phyloP scores from a whole-genome alignment of 768 basidiomycete species.

The Tricholoma flavovirens region DNA sequence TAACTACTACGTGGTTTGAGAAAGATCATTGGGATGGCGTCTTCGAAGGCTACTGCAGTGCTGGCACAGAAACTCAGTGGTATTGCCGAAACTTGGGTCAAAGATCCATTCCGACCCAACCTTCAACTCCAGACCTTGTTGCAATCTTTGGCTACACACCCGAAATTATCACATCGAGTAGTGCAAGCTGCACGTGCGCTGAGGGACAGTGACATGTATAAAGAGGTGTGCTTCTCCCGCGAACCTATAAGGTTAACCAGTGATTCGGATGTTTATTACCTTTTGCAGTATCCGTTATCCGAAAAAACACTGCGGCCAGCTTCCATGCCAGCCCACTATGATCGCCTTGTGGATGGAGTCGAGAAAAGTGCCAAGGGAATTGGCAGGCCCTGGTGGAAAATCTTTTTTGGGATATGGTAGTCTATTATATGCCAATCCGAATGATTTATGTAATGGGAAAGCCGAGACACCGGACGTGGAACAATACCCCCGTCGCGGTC shows the following conservation, averaged over 20 bases:
- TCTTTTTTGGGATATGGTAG: constrained; percentile 75
- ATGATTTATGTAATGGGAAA: constrained; percentile 1
- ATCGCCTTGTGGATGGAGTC: constrained; percentile 65
- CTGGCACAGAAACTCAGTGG: constrained; percentile 44
- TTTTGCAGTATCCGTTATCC: constrained; percentile 58
- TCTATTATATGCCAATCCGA: background rate
- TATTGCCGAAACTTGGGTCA: constrained; percentile 60
- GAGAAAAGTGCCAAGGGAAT: constrained; percentile 76
- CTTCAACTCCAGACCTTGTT: constrained; percentile 67
- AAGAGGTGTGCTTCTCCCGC: constrained; percentile 48
- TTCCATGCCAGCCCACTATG: constrained; percentile 69
- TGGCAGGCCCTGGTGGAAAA: constrained; percentile 77
- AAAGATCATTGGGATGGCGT: constrained; percentile 9
- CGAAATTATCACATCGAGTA: constrained; percentile 54
- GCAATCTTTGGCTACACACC: constrained; percentile 59
- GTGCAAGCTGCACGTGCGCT: constrained; percentile 57
- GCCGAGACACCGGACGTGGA: background rate
- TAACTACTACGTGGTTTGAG: no score
- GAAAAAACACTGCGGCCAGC: constrained; percentile 59
- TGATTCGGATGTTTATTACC: constrained; percentile 12
- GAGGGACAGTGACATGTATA: constrained; percentile 47
- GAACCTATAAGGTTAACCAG: constrained; percentile 12
- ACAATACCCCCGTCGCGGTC: background rate
- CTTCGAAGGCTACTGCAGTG: constrained; percentile 24
- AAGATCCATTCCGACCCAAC: constrained; percentile 73